These are phyloP conservation scores for Geotrichum ghanense DNA, from an alignment of 805 yeast genomes.

Conservation along the genomic window DNA sequence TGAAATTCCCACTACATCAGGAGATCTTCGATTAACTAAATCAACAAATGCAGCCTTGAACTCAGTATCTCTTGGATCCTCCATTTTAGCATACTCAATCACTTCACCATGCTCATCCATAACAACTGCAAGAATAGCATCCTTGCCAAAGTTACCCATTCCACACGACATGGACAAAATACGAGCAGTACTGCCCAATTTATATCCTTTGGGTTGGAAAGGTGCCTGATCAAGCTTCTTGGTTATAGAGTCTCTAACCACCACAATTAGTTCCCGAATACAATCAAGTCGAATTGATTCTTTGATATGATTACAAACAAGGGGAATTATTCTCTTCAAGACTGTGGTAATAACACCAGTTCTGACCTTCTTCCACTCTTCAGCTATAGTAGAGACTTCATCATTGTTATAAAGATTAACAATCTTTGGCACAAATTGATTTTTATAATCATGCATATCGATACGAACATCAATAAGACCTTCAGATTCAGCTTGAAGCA, in stretches of 20 bases:
- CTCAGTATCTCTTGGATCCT: slow-evolving; percentile 51
- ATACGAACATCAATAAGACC: slow-evolving; percentile 63
- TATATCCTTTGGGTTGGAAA: slow-evolving; percentile 66
- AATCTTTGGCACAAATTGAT: slow-evolving; percentile 28
- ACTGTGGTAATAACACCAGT: slow-evolving; percentile 55
- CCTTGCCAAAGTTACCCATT: slow-evolving; percentile 65
- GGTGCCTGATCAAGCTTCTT: slow-evolving; percentile 88
- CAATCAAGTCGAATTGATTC: slow-evolving; percentile 72
- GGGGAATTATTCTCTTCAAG: slow-evolving; percentile 51
- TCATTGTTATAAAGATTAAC: slow-evolving; percentile 30
- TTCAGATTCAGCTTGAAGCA: slow-evolving; percentile 81
- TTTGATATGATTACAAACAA: slow-evolving; percentile 64
- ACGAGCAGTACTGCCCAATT: slow-evolving; percentile 73
- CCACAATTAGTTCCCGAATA: slow-evolving; percentile 54
- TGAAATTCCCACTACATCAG: slow-evolving; percentile 84
- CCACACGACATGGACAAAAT: slow-evolving; percentile 79
- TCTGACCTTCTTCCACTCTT: slow-evolving; percentile 73
- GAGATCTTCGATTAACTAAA: slow-evolving; percentile 52
- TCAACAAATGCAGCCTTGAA: slow-evolving; percentile 55
- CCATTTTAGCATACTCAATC: slow-evolving; percentile 66
- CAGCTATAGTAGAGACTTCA: slow-evolving; percentile 54
- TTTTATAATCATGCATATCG: slow-evolving; percentile 36
- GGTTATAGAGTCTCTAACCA: slow-evolving; percentile 59
- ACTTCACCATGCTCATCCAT: slow-evolving; percentile 74
- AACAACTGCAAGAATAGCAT: slow-evolving; percentile 76